Conservation (phyloP, 371 early-diverging fungal genomes). For the Mortierella sp. region DNA sequence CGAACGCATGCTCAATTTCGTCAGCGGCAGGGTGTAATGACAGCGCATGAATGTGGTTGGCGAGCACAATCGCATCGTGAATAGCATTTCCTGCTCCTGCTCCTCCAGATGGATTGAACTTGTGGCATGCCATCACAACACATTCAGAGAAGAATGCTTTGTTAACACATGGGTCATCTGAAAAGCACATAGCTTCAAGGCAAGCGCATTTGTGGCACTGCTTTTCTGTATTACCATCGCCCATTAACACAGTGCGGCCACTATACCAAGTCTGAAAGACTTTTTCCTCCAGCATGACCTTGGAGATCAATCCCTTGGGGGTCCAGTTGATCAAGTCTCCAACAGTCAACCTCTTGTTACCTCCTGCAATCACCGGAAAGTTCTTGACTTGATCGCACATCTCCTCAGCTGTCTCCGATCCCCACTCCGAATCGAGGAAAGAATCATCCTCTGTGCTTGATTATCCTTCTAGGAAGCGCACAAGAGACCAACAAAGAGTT, state of each 20-base stretch:
- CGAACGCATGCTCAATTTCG: constrained; percentile 8
- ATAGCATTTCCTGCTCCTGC: constrained; percentile 13
- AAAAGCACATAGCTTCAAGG: neutral
- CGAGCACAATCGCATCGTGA: constrained; percentile 17
- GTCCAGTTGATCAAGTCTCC: constrained; percentile 4
- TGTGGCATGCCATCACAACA: constrained; percentile 13
- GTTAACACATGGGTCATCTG: neutral
- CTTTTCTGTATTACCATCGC: constrained; percentile 11
- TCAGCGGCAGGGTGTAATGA: neutral
- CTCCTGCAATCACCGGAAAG: neutral
- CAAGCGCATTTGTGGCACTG: neutral
- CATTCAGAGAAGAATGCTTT: neutral
- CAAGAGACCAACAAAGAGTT: too few relatives aligned
- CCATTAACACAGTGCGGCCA: constrained; percentile 14
- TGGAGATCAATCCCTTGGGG: neutral
- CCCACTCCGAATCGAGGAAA: too few relatives aligned
- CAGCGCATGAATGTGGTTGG: constrained; percentile 16
- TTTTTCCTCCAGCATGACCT: constrained; percentile 3
- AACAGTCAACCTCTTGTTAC: neutral
- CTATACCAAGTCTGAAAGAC: constrained; percentile 13
- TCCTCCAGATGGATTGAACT: neutral
- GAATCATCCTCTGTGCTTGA: too few relatives aligned
- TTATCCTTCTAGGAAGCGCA: too few relatives aligned
- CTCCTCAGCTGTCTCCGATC: neutral
- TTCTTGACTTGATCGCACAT: neutral